Base-by-base conservation (phyloP, 306 rosid species). In the Cucurbita ficifolia region DNA sequence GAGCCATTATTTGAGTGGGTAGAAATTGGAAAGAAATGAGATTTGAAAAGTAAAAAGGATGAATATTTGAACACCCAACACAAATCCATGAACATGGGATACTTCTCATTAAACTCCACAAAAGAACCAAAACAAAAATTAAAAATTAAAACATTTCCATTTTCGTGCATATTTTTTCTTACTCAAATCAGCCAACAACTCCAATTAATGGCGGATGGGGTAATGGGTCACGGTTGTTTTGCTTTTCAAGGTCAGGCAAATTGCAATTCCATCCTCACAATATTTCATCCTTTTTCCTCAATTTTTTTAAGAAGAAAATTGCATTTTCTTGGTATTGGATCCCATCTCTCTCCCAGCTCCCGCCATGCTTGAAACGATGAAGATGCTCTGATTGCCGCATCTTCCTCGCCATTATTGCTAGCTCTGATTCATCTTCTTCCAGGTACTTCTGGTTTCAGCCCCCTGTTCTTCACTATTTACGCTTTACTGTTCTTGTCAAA, bases 341-440 rank as follows among this genome's bases (percentile, higher is more conserved):
- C 78, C 70, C 46, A 72, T 79, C 75, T 71, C 36, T 46, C 13
- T 40, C 59, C 58, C 49, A 22, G 13, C 79, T 39, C 53, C 54
- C 78, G 69, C 79, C 58, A 43, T 21, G 5, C n/a, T n/a, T 39
- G 74, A 6, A 43, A 45, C 61, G 21, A 10, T 40, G 36, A 42
- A 43, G n/a, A 18, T 17, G 2, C 69, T 55, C n/a, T 67, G 68
- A 45, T 72, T 29, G 9, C 61, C 10, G 5, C 51, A 18, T 42
- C 52, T 45, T 18, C 24, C 12, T 65, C 21, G 22, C 40, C 73
- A 69, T 69, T 48, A 42, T 48, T 48, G 7, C 38, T n/a, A 22
- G 39, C 13, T 24, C 50, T 19, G 52, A 19, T 43, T 65, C 72
- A 42, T 65, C 72, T 46, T 65, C 72, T 45, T 21, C 11, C 54